These are phyloP conservation scores for Euphorbia celastroides DNA, from an alignment of 441 rosid genomes.

Conservation along the genomic window DNA sequence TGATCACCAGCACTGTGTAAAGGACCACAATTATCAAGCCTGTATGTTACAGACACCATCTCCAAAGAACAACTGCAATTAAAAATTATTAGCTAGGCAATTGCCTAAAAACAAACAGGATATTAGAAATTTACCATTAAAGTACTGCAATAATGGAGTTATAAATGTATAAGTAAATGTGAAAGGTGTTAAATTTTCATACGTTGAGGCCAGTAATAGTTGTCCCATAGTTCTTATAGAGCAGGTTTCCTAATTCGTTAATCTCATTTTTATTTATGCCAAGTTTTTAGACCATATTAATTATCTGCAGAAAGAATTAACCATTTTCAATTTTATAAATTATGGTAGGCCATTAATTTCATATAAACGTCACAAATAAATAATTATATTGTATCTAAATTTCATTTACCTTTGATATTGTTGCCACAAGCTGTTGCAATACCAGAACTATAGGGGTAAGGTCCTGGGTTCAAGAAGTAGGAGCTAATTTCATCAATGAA, in stretches of 20 bases:
- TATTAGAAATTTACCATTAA: neutral
- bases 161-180: neutral
- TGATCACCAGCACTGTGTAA: constrained; percentile 81
- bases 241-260: constrained; percentile 50
- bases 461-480: too few relatives aligned
- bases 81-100: constrained; percentile 36
- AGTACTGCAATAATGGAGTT: constrained; percentile 4
- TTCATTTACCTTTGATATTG: constrained; percentile 66
- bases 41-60: constrained; percentile 90
- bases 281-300: constrained; percentile 68
- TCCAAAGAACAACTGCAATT: constrained; percentile 78
- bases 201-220: constrained; percentile 99
- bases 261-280: constrained; percentile 59
- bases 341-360: neutral
- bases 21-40: constrained; percentile 83
- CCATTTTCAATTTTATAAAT: neutral
- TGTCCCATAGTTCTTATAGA: constrained; percentile 88
- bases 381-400: neutral
- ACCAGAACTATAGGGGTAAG: constrained; percentile 75
- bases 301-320: constrained; percentile 42
- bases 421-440: constrained; percentile 56
- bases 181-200: constrained; percentile 18
- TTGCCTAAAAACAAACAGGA: constrained; percentile 44
- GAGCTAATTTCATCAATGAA: too few relatives aligned
- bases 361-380: neutral